A percentile compares a stretch with the other conserved stretches of the same genome.
These are phyloP conservation scores for Phytophthora citrophthora DNA, from an alignment of 352 stramenopile species.

Conservation along the genomic window DNA sequence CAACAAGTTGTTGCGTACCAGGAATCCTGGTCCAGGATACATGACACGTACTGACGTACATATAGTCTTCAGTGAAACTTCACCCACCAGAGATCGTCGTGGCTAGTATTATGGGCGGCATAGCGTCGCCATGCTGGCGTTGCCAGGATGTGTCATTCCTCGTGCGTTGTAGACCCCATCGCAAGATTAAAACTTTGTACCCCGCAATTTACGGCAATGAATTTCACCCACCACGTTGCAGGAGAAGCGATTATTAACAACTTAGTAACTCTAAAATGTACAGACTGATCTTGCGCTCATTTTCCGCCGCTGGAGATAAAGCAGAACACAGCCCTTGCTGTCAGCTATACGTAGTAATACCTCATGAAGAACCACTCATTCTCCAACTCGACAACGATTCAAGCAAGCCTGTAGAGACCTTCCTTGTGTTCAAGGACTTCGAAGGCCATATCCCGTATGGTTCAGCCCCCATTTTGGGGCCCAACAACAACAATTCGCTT, in stretches of 20 bases:
- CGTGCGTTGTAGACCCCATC: constrained; percentile 11
- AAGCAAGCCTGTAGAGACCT: constrained; percentile 3
- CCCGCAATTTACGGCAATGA: neutral
- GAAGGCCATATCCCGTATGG: neutral
- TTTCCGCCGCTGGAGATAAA: neutral
- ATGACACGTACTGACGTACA: neutral
- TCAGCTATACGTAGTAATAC: neutral
- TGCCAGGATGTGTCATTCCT: constrained; percentile 7
- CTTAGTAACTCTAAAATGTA: neutral
- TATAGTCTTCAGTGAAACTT: neutral
- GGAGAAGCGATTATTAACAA: no score
- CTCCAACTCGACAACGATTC: constrained; percentile 13
- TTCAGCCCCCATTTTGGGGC: neutral
- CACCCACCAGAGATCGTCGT: neutral
- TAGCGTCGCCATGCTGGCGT: neutral
- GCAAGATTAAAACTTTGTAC: constrained; percentile 4
- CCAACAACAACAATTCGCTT: constrained; percentile 3
- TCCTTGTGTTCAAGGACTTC: neutral
- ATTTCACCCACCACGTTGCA: no score
- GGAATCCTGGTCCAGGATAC: no score
- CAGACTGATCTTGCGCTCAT: neutral
- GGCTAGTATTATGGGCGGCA: neutral
- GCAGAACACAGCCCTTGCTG: neutral
- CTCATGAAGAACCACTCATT: neutral
- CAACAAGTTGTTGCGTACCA: no score